phyloP scores from a whole-genome alignment of 208 protist genomes.

The Leptomonas seymouri region DNA sequence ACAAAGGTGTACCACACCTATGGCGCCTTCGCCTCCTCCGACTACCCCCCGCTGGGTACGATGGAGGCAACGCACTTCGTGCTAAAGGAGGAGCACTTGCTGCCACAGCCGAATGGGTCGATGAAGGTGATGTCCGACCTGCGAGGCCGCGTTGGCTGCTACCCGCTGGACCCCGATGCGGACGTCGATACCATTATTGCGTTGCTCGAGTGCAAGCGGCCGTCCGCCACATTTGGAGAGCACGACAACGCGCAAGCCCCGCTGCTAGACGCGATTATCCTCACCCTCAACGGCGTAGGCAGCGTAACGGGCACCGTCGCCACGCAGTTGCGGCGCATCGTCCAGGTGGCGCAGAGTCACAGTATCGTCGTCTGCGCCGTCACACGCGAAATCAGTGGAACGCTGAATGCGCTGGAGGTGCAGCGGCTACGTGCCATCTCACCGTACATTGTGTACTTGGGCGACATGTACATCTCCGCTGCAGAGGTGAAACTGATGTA shows the following conservation, averaged over 20 bases:
- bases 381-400: slow-evolving; percentile 43
- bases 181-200: slow-evolving; percentile 49
- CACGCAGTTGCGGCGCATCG: slow-evolving; percentile 42
- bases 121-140: slow-evolving; percentile 60
- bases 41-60: slow-evolving; percentile 89
- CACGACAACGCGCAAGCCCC: slow-evolving; percentile 1
- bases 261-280: slow-evolving; percentile 56
- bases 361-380: slow-evolving; percentile 48
- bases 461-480: slow-evolving; percentile 57
- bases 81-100: slow-evolving; percentile 46
- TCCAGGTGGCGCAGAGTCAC: slow-evolving; percentile 18
- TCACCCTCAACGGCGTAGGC: slow-evolving; percentile 60
- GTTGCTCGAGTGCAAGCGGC: slow-evolving; percentile 33
- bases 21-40: slow-evolving; percentile 88
- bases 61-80: slow-evolving; percentile 78
- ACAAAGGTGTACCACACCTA: slow-evolving; percentile 87
- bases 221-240: background rate
- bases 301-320: slow-evolving; percentile 26
- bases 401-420: slow-evolving; percentile 38
- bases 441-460: slow-evolving; percentile 46
- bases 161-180: slow-evolving; percentile 51
- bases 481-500: slow-evolving; percentile 83
- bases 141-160: slow-evolving; percentile 44
- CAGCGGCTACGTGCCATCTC: slow-evolving; percentile 40
- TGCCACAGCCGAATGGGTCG: slow-evolving; percentile 53